These are phyloP conservation scores for Beauveria medogensis DNA, from an alignment of 2,329 filamentous ascomycete species.

Conservation along the genomic window DNA sequence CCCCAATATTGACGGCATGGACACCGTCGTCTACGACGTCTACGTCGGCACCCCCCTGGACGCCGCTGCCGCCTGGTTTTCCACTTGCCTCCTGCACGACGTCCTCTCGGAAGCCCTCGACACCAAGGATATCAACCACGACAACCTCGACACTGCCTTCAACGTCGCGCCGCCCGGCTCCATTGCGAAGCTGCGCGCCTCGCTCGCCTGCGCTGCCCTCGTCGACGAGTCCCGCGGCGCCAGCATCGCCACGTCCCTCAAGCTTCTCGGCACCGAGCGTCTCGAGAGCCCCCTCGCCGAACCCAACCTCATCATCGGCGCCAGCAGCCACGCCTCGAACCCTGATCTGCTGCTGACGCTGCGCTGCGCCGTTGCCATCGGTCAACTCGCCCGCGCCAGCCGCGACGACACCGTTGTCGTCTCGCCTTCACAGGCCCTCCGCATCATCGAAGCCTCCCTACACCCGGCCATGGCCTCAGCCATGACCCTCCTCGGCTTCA, in stretches of 20 bases:
- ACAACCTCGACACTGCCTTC: slow-evolving; percentile 59
- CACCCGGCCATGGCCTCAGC: slow-evolving; percentile 31
- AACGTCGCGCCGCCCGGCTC: slow-evolving; percentile 72
- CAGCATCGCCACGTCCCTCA: slow-evolving; percentile 48
- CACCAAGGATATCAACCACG: slow-evolving; percentile 15
- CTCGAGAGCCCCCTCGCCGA: slow-evolving; percentile 18
- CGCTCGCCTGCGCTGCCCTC: slow-evolving; percentile 51
- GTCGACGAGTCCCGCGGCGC: slow-evolving; percentile 44
- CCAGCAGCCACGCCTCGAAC: slow-evolving; percentile 32
- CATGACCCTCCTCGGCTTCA: slow-evolving; percentile 52
- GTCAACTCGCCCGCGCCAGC: slow-evolving; percentile 41
- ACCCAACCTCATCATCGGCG: slow-evolving; percentile 37
- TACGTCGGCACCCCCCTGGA: slow-evolving; percentile 82
- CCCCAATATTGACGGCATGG: slow-evolving; percentile 62
- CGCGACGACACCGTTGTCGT: slow-evolving; percentile 21
- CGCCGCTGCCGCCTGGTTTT: slow-evolving; percentile 87
- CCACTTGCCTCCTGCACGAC: slow-evolving; percentile 62
- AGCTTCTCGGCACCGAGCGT: slow-evolving; percentile 35
- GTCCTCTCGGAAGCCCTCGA: slow-evolving; percentile 58
- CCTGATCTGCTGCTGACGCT: slow-evolving; percentile 50
- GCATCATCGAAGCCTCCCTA: slow-evolving; percentile 42
- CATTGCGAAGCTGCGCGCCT: slow-evolving; percentile 53
- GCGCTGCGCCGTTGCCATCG: slow-evolving; percentile 52
- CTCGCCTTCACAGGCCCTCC: slow-evolving; percentile 33
- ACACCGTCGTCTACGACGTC: slow-evolving; percentile 75